Base-by-base conservation (phyloP, 169 alveolate genomes). In the Cryptosporidium ryanae region DNA sequence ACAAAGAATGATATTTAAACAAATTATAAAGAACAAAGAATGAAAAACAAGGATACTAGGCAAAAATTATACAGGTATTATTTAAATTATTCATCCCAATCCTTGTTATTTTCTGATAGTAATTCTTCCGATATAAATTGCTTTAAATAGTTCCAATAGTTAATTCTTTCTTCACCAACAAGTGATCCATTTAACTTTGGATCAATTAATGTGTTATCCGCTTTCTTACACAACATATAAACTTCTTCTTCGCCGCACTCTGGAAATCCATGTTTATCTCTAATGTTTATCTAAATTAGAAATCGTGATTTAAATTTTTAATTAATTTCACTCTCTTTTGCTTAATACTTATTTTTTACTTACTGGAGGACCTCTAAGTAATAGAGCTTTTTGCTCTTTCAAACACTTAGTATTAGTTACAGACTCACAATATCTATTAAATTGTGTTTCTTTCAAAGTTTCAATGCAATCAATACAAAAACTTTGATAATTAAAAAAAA, bases 181-280 rank as follows among this genome's bases (percentile, higher is more conserved):
- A 93, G 82, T 57, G 95, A 91, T 25, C 94, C 96, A 27, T 93
- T 91, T 48, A 93, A 82, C 64, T 92, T 93, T 52, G 95, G 94
- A n/a, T 82, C 25, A 44, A 90, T 91, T 13, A 54, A 63, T 44
- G 64, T 38, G 57, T 70, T 90, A 76, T 55, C 90, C 17, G 48
- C 65, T 34, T 92, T 84, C 59, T 68, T 70, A 92, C 95, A 92
- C n/a, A 93, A 92, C 54, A 90, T 57, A 44, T 61, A 61, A 15
- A 93, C 90, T 66, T 93, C 96, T 7, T 84, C 66, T 27, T 87
- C 92, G 23, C 82, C 93, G 48, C 94, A 84, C 63, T 82, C 90
- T 7, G 96, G 96, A 55, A 92, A 93, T 21, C 94, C 96, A 49
- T 92, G 90, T 50, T 71, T 76, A 63, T 93, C 96, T 48, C 89